phyloP scores from a whole-genome alignment of 169 alveolate species.

The Plasmodium relictum region DNA sequence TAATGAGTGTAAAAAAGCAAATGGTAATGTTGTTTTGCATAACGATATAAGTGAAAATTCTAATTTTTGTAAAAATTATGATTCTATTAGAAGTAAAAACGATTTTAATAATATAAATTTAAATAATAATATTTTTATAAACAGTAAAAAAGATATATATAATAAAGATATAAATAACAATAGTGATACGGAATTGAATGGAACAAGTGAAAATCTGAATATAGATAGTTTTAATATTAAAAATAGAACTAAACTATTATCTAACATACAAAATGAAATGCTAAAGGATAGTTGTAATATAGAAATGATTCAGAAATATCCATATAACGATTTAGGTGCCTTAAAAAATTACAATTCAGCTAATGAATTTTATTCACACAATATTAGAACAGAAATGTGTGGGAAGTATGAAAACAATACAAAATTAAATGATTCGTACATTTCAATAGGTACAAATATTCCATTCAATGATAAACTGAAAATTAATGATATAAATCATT shows the following conservation, averaged over 20 bases:
- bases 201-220: not conserved
- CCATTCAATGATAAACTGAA: not conserved
- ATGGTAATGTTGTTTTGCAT: not conserved
- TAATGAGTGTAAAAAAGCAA: not conserved
- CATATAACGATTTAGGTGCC: not conserved
- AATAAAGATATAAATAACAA: not conserved
- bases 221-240: too few relatives aligned
- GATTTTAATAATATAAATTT: not conserved
- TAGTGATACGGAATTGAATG: not conserved
- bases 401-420: not conserved
- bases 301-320: not conserved
- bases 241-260: not conserved
- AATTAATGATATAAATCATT: not conserved
- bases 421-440: not conserved
- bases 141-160: constrained; percentile 1
- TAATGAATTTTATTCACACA: not conserved
- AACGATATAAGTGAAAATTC: not conserved
- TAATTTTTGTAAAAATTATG: too few relatives aligned
- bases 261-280: not conserved
- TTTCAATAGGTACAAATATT: not conserved
- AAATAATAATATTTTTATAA: not conserved
- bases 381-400: not conserved
- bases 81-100: not conserved
- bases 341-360: not conserved
- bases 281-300: not conserved